phyloP scores from a whole-genome alignment of 768 basidiomycete genomes.

The Rhizopogon roseolus region DNA sequence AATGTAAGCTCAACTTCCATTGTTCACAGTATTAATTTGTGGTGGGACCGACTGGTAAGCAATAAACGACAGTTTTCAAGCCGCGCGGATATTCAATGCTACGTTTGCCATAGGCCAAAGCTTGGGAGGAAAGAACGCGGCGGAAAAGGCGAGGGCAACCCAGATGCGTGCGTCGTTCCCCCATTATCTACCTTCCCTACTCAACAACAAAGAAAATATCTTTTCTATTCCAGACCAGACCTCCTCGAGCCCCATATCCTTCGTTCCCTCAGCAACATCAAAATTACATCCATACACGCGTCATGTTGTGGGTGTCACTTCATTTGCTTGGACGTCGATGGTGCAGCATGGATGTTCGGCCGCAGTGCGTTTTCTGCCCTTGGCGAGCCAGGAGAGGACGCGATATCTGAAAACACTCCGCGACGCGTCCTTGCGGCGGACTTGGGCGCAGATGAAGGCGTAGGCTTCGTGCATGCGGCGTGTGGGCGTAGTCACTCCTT shows the following conservation, averaged over 20 bases:
- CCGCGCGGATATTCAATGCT: slow-evolving; percentile 1
- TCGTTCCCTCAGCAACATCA: slow-evolving; percentile 81
- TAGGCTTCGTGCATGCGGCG: slow-evolving; percentile 76
- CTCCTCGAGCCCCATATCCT: slow-evolving; percentile 86
- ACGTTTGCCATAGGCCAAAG: slow-evolving; percentile 49
- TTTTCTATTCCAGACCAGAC: slow-evolving; percentile 56
- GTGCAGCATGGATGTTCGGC: slow-evolving; percentile 88
- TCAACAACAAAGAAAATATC: not conserved
- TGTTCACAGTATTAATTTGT: slow-evolving; percentile 64
- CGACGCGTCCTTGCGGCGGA: slow-evolving; percentile 53
- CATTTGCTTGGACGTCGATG: slow-evolving; percentile 67
- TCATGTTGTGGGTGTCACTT: slow-evolving; percentile 76
- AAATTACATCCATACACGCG: slow-evolving; percentile 65
- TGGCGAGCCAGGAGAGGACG: slow-evolving; percentile 50
- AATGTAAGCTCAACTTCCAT: slow-evolving; percentile 11
- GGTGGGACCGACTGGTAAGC: slow-evolving; percentile 87
- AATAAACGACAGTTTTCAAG: slow-evolving; percentile 1
- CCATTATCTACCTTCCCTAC: not conserved
- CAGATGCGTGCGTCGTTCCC: slow-evolving; percentile 23
- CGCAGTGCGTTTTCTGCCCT: slow-evolving; percentile 70
- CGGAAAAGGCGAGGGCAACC: slow-evolving; percentile 38
- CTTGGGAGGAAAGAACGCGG: slow-evolving; percentile 72
- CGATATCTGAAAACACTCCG: slow-evolving; percentile 74
- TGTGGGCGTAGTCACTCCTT: slow-evolving; percentile 81
- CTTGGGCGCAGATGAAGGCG: slow-evolving; percentile 52